These are phyloP conservation scores for Cercospora berteroae DNA, from an alignment of 2,329 filamentous ascomycete species.

Conservation along the genomic window DNA sequence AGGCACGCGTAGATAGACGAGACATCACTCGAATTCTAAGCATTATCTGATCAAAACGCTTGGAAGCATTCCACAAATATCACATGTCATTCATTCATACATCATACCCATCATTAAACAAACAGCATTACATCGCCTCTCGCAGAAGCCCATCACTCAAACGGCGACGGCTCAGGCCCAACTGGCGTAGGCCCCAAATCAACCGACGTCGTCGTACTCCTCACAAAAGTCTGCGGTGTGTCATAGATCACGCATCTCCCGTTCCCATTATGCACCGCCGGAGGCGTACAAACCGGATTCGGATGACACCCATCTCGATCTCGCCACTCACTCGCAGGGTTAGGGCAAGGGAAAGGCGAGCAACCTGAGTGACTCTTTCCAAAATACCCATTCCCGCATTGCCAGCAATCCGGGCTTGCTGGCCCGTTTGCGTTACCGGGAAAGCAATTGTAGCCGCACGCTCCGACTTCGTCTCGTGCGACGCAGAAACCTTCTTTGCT, in stretches of 20 bases:
- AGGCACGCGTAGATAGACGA: background rate
- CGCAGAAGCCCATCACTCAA: background rate
- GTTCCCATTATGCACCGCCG: background rate
- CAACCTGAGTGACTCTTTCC: background rate
- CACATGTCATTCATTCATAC: background rate
- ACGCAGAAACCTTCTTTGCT: background rate
- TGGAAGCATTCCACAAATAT: background rate
- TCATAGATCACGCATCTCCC: background rate
- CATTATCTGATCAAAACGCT: background rate
- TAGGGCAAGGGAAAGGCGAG: background rate
- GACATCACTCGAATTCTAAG: background rate
- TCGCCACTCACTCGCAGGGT: background rate
- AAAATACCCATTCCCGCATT: background rate
- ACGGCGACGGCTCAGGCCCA: background rate
- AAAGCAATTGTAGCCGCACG: slow-evolving; percentile 1
- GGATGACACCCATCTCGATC: background rate
- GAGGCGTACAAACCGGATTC: background rate
- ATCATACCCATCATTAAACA: background rate
- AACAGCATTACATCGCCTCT: background rate
- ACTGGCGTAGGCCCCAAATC: background rate
- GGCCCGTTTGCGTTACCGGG: background rate
- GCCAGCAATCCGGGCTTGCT: background rate
- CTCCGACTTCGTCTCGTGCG: background rate
- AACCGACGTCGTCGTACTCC: background rate
- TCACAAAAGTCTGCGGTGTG: background rate